Base-by-base conservation (phyloP, 495 filamentous ascomycete species). In the Penicillium canariense region DNA sequence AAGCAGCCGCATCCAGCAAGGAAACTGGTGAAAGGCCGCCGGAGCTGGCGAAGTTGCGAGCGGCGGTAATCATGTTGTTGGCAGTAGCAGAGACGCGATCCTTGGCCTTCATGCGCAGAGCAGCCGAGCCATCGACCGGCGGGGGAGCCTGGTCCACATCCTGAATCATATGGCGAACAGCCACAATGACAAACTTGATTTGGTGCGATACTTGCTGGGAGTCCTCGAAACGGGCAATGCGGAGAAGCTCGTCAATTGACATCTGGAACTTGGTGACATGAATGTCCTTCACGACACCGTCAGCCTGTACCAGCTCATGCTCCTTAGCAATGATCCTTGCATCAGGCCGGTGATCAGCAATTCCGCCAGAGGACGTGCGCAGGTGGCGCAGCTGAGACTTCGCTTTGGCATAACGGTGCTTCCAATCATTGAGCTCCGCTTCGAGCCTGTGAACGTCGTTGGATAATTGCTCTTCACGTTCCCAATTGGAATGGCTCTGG, bases 181-280 rank as follows among this genome's bases (percentile, higher is more conserved):
- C 82, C 50, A 90, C 73, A 26, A 96, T 82, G 32, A 97, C 89
- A 53, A 78, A 63, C 65, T 92, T 96, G 81, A 96, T 88, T 57
- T 87, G 80, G 28, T 89, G 82, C 31, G 95, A 82, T 23, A 93
- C 84, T 42, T 79, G 76, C 26, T 82, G 78, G 0, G 90, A 84
- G 45, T 88, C 84, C n/a, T 87, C 82, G 23, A 73, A 78, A 14
- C 93, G 84, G 3, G 89, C 90, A 36, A 77, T 77, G 31, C 84
- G 85, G n/a, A 98, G 77, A 5, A 97, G 81, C 62, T 97, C 94
- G 64, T 97, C 94, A 52, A 98, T 88, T 14, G 91, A 84, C 58
- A 97, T 87, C 67, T 98, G 94, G 78, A 96, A 97, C 58, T 89
- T 90, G 31, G 94, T 96, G 42, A 98, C 83, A 72, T 96, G 87